Evolutionary conservation across 805 yeast species (phyloP), one percentile per base, ranked within the genome.

Genomic region (Candida anglica): DNA sequence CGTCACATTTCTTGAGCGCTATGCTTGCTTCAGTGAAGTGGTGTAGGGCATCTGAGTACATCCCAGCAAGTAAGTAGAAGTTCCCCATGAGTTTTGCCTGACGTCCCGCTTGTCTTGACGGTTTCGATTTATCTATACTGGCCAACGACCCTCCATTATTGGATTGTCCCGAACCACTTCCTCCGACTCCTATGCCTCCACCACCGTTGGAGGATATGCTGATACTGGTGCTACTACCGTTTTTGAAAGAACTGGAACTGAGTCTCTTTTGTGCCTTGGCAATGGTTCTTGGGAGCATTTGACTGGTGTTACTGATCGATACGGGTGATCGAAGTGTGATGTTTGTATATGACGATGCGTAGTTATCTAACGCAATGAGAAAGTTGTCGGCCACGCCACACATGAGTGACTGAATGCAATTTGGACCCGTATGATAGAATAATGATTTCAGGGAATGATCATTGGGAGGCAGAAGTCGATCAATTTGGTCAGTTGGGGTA

Each of bases 241-340:
- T 58, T 30, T 60, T 60, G 38, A 59, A 53, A 10, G 69, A 59
- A 15, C 68, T 68, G 3, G 77, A 59, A 29, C 65, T 57, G 24
- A 69, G 38, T 37, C 71, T 40, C 43, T 69, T 71, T 39, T 64
- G 71, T 11, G 72, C 69, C 24, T 50, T 56, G 16, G 48, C 44
- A n/a, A 67, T 60, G 11, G 73, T 56, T 33, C 60, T 57, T 3
- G 70, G 52, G 19, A 73, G 41, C 9, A 56, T 66, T 27, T 73
- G 68, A 34, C 71, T 67, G 21, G 75, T 74, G 3, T 74, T 73
- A 15, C 11, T 32, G 24, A 78, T 66, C 3, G 79, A 71, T 0
- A 84, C 85, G 0, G 96, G 96, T 0, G 95, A 85, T 44, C 94
- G 69, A 39, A 87, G 68, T 0, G 96, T 83, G 23, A 86, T 84